phyloP scores from a whole-genome alignment of 148 eudicot species.

The Heliamphora exappendiculata region DNA sequence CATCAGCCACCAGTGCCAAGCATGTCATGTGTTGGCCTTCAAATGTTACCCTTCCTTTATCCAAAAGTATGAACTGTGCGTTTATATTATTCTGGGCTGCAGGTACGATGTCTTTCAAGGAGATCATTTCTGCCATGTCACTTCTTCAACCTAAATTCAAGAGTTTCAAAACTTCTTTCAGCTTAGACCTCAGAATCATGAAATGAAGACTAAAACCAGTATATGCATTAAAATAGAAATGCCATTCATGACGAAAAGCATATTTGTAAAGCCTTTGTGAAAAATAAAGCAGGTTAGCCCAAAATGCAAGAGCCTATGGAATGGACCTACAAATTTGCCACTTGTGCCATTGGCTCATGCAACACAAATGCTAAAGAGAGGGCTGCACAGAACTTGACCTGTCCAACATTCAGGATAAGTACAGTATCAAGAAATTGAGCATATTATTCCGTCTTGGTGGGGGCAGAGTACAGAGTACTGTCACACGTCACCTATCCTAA shows the following conservation, averaged over 20 bases:
- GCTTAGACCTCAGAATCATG: neutral
- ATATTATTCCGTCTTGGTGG: too few relatives aligned
- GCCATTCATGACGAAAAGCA: neutral
- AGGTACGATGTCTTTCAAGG: conserved; percentile 55
- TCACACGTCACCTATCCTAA: too few relatives aligned
- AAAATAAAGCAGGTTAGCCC: neutral
- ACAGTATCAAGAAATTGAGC: neutral
- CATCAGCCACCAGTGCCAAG: conserved; percentile 81
- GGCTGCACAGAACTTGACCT: too few relatives aligned
- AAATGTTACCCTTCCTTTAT: conserved; percentile 43
- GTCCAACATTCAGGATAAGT: too few relatives aligned
- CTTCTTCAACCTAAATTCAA: conserved; percentile 6
- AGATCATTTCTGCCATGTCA: conserved; percentile 20
- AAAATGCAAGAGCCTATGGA: neutral
- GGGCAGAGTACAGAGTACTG: too few relatives aligned
- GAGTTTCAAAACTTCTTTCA: neutral
- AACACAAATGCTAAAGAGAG: neutral
- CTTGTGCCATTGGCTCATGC: neutral
- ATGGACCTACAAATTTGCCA: neutral
- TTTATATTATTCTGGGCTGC: conserved; percentile 74
- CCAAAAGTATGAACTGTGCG: conserved; percentile 57
- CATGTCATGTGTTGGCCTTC: conserved; percentile 57
- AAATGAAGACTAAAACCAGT: neutral
- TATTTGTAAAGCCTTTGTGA: neutral
- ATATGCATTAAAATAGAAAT: neutral